Evolutionary conservation across 305 asterid species (phyloP).

Genomic region (Fraxinus platypoda): DNA sequence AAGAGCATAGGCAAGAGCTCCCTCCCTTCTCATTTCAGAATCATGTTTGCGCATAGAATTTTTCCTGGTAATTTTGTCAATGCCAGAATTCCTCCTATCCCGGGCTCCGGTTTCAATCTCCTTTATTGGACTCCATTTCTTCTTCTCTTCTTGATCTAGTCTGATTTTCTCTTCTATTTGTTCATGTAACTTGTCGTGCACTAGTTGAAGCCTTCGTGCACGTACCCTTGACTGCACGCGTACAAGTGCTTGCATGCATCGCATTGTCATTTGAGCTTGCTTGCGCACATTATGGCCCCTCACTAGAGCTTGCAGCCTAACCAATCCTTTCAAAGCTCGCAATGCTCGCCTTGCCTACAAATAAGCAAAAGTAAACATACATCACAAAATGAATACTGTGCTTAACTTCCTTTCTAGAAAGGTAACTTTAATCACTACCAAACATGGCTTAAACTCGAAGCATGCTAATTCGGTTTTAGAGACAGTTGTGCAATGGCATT

Average conservation of each 20-base stretch:
- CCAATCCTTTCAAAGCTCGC: slow-evolving; percentile 83
- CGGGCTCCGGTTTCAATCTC: slow-evolving; percentile 44
- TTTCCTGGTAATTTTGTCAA: slow-evolving; percentile 24
- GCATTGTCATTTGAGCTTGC: slow-evolving; percentile 92
- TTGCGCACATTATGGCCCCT: slow-evolving; percentile 89
- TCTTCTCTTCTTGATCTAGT: slow-evolving; percentile 35
- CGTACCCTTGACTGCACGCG: slow-evolving; percentile 87
- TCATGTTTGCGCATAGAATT: neutral
- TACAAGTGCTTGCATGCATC: slow-evolving; percentile 89
- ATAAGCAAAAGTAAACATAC: neutral
- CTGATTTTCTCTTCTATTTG: slow-evolving; percentile 30
- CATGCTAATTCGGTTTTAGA: too few species aligned
- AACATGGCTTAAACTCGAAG: neutral
- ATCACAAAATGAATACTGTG: neutral
- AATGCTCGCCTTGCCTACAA: slow-evolving; percentile 77
- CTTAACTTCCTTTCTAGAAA: neutral
- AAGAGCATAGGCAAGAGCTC: slow-evolving; percentile 70
- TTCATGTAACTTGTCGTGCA: slow-evolving; percentile 50
- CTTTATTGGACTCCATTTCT: slow-evolving; percentile 30
- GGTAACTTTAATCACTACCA: neutral
- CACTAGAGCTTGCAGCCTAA: slow-evolving; percentile 89
- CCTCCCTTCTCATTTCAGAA: slow-evolving; percentile 52
- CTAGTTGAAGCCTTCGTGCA: slow-evolving; percentile 61
- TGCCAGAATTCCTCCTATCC: slow-evolving; percentile 32
- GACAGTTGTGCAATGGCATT: too few species aligned